Evolutionary conservation across 2,329 filamentous ascomycete species (phyloP).

Genomic region (Fusarium heterosporum): DNA sequence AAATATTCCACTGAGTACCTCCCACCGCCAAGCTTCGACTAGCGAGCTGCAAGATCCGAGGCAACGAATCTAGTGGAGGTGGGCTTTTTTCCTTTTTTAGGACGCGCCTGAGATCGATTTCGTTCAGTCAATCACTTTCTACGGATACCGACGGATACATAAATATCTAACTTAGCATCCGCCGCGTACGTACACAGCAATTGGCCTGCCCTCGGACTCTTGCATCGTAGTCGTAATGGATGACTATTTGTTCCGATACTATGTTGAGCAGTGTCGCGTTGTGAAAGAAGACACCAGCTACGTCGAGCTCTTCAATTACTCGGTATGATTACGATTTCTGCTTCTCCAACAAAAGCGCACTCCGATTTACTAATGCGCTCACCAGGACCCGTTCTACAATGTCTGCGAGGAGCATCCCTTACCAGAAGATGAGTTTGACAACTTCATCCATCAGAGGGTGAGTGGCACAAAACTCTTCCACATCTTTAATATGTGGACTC

Average conservation of each 20-base stretch:
- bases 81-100: slow-evolving; percentile 34
- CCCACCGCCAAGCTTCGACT: slow-evolving; percentile 34
- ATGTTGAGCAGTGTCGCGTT: slow-evolving; percentile 60
- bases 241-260: slow-evolving; percentile 66
- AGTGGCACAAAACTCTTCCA: slow-evolving; percentile 38
- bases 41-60: slow-evolving; percentile 23
- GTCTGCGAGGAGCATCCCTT: slow-evolving; percentile 64
- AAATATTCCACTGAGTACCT: slow-evolving; percentile 1
- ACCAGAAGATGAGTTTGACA: slow-evolving; percentile 66
- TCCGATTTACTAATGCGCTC: slow-evolving; percentile 10
- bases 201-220: neutral
- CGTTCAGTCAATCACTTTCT: neutral
- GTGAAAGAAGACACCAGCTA: slow-evolving; percentile 66
- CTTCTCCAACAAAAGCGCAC: neutral
- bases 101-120: slow-evolving; percentile 18
- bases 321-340: slow-evolving; percentile 57
- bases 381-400: slow-evolving; percentile 64
- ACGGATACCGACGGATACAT: slow-evolving; percentile 3
- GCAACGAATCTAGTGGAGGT: slow-evolving; percentile 16
- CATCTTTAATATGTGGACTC: neutral
- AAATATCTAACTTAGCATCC: neutral
- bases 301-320: slow-evolving; percentile 70
- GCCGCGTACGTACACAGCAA: neutral
- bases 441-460: slow-evolving; percentile 65
- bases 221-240: slow-evolving; percentile 58